A percentile compares a stretch with the other conserved stretches of the same genome.
These are phyloP conservation scores for Apophysomyces ossiformis DNA, from an alignment of 371 early-diverging fungal genomes.

Conservation along the genomic window DNA sequence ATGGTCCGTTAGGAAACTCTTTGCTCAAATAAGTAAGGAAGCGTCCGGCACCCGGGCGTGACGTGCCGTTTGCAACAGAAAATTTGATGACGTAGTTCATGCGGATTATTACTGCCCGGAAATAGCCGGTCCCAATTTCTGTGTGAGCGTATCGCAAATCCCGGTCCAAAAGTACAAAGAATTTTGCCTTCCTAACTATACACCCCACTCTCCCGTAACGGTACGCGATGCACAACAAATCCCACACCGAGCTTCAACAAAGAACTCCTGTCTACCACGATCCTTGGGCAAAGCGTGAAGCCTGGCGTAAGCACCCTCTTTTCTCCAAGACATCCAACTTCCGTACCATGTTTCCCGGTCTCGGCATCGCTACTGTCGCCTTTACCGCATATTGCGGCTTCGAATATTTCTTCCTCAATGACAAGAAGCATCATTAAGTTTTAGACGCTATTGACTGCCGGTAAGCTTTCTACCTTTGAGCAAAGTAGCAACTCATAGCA, in stretches of 20 bases:
- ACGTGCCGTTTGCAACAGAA: too few relatives aligned
- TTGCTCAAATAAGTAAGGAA: too few relatives aligned
- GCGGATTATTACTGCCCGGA: too few relatives aligned
- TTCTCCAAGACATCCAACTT: slow-evolving; percentile 69
- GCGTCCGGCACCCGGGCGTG: too few relatives aligned
- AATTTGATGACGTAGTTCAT: too few relatives aligned
- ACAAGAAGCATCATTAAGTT: slow-evolving; percentile 50
- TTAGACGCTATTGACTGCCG: neutral
- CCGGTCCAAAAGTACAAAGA: too few relatives aligned
- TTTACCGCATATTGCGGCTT: slow-evolving; percentile 81
- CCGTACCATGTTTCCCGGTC: slow-evolving; percentile 80
- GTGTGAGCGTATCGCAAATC: too few relatives aligned
- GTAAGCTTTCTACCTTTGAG: too few relatives aligned
- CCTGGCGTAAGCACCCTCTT: slow-evolving; percentile 84
- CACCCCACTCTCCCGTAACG: neutral
- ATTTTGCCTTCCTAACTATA: too few relatives aligned
- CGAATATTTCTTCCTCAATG: slow-evolving; percentile 67
- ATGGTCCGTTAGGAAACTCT: too few relatives aligned
- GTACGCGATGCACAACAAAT: slow-evolving; percentile 28
- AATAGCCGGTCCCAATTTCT: too few relatives aligned
- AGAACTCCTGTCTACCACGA: slow-evolving; percentile 55
- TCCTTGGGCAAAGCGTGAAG: slow-evolving; percentile 88
- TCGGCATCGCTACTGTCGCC: slow-evolving; percentile 81
- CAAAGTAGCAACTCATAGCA: too few relatives aligned
- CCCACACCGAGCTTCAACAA: slow-evolving; percentile 48